A percentile compares a stretch with the other conserved stretches of the same genome.
phyloP scores from a whole-genome alignment of 352 stramenopile genomes.

The Peronospora destructor region DNA sequence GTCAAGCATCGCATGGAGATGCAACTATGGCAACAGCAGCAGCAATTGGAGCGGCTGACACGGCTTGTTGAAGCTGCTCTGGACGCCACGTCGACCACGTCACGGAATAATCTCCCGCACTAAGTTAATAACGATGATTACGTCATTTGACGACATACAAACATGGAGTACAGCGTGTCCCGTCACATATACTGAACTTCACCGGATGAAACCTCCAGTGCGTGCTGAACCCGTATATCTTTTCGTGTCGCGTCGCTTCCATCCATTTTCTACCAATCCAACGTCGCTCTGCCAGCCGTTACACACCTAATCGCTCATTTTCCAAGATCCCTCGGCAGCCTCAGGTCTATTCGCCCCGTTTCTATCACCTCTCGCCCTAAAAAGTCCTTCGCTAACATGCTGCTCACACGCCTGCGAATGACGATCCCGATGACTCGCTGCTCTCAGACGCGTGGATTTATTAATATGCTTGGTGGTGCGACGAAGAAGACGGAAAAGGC shows the following conservation, averaged over 20 bases:
- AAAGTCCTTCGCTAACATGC: constrained; percentile 32
- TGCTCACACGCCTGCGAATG: constrained; percentile 38
- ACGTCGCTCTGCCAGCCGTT: too few species aligned
- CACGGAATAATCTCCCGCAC: not conserved
- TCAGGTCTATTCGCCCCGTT: constrained; percentile 19
- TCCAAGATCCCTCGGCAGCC: constrained; percentile 6
- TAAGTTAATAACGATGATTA: not conserved
- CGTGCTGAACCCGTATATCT: too few species aligned
- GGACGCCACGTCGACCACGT: constrained; percentile 1
- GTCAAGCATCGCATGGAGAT: constrained; percentile 30
- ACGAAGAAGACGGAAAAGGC: constrained; percentile 35
- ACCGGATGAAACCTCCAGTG: too few species aligned
- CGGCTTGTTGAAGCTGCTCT: constrained; percentile 27
- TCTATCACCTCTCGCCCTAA: constrained; percentile 3
- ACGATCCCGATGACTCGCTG: constrained; percentile 11
- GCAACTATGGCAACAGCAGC: constrained; percentile 33
- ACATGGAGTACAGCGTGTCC: not conserved
- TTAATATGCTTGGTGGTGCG: constrained; percentile 35
- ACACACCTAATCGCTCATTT: constrained; percentile 9
- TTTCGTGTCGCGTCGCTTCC: not conserved
- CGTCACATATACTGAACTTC: not conserved
- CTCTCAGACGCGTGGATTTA: constrained; percentile 28
- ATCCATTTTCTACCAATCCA: constrained; percentile 12
- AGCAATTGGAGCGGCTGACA: constrained; percentile 34
- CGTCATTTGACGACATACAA: too few species aligned